A percentile compares a stretch with the other conserved stretches of the same genome.
phyloP scores from a whole-genome alignment of 23 red algal genomes.

The Pyropia yezoensis region DNA sequence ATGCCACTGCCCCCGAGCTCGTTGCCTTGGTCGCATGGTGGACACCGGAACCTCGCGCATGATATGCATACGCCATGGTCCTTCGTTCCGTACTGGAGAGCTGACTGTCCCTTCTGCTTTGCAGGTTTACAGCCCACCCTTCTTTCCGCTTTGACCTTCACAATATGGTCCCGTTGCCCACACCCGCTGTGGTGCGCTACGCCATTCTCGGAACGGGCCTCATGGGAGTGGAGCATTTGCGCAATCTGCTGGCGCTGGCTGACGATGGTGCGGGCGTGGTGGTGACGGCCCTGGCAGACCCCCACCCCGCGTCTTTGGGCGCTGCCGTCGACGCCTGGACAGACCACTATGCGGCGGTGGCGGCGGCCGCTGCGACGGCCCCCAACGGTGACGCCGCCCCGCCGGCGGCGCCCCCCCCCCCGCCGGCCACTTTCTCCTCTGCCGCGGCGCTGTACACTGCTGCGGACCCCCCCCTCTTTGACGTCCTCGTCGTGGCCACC shows the following conservation, averaged over 20 bases:
- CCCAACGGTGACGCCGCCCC: not conserved
- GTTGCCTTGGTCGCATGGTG: too few relatives aligned
- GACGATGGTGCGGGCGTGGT: not conserved
- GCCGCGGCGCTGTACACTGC: constrained; percentile 19
- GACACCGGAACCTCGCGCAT: too few relatives aligned
- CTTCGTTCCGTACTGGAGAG: too few relatives aligned
- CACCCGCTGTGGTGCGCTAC: constrained; percentile 11
- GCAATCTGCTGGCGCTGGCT: constrained; percentile 24
- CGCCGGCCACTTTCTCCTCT: constrained; percentile 6
- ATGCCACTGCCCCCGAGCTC: too few relatives aligned
- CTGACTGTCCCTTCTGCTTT: too few relatives aligned
- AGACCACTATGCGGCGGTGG: not conserved
- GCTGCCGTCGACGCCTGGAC: constrained; percentile 1
- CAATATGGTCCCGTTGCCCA: too few relatives aligned
- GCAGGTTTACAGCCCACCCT: too few relatives aligned
- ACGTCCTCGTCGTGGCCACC: constrained; percentile 49
- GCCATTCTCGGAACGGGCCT: constrained; percentile 49
- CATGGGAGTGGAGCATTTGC: constrained; percentile 56
- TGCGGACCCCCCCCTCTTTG: constrained; percentile 9
- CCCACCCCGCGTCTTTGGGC: constrained; percentile 17
- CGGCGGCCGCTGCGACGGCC: constrained; percentile 9
- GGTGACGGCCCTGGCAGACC: constrained; percentile 44
- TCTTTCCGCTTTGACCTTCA: too few relatives aligned
- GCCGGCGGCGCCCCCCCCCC: not conserved
- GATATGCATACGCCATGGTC: too few relatives aligned